These are phyloP conservation scores for apple (Malus domestica) DNA, from an alignment of 306 rosid genomes.

Conservation along the genomic window DNA sequence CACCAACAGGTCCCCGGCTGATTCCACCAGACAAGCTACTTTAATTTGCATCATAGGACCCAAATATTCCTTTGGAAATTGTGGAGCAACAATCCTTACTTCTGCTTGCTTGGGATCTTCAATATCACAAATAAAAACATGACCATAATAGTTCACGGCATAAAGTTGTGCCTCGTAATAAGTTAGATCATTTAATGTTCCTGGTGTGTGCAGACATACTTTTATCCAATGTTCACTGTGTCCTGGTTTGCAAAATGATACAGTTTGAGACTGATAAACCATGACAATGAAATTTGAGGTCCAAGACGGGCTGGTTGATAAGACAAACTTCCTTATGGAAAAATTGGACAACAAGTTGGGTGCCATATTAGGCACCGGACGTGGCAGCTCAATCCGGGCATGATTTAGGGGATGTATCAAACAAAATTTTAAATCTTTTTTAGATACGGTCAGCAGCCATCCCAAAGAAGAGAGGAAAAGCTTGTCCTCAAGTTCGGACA, in stretches of 20 bases:
- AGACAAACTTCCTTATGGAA: not conserved
- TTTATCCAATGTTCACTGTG: no score
- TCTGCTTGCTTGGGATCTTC: not conserved
- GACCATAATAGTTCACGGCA: not conserved
- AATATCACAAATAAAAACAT: not conserved
- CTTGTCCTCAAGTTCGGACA: not conserved
- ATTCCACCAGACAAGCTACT: not conserved
- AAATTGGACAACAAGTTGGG: no score
- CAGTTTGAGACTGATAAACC: no score
- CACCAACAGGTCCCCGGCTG: not conserved
- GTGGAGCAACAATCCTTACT: not conserved
- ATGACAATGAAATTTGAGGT: not conserved
- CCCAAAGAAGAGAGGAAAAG: not conserved
- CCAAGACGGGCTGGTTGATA: not conserved
- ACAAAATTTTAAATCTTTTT: not conserved
- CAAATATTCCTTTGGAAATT: not conserved
- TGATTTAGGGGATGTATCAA: not conserved
- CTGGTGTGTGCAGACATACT: not conserved
- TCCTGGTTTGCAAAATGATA: not conserved
- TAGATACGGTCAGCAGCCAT: not conserved
- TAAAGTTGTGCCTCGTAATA: not conserved
- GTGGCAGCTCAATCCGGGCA: not conserved
- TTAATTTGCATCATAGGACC: not conserved
- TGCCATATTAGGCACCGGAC: no score
- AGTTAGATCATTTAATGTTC: not conserved